Evolutionary conservation across 345 rosid genomes (phyloP), one percentile per base, ranked within the genome.

Genomic region (Moricandia moricandioides): DNA sequence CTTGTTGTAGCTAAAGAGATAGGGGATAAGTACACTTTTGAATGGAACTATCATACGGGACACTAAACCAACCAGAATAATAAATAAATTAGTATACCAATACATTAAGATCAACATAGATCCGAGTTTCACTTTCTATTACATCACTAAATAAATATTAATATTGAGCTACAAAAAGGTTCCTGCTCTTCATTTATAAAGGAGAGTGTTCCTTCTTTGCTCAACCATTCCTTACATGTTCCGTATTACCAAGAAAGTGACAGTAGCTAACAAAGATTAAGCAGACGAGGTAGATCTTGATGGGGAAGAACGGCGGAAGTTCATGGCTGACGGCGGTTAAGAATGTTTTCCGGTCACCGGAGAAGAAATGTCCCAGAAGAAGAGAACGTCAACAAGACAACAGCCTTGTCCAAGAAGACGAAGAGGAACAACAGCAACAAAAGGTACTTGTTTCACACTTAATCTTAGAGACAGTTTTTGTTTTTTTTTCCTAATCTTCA

Each of bases 241-340:
- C 43, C 21, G 9, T n/a, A 30, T 49, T n/a, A 47, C 17, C 52
- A 47, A 47, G 18, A 47, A 47, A 47, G 52, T n/a, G 52, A n/a
- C 52, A 47, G 13, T 47, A 47, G 8, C 13, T 47, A 47, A 47
- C 17, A 47, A 47, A 47, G 18, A 47, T 47, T 47, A 47, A 47
- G 52, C 52, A 0, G 17, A 47, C 21, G 55, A 47, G 24, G 10
- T 72, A 16, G 18, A 55, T 47, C 72, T 73, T 67, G 54, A 84
- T 84, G 89, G 87, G 88, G 72, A 90, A 86, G 79, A 79, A 65
- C 8, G 84, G 87, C 31, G 91, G 91, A 27, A 88, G 80, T 81
- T 87, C 95, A 6, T 91, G 97, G 95, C 71, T 91, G 60, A 80
- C 83, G 60, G 90, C 85, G 27, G 88, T 91, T 26, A 89, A 86